A percentile compares a stretch with the other conserved stretches of the same genome.
Conservation (phyloP, 805 yeast species). For the Ogataea degrootiae region DNA sequence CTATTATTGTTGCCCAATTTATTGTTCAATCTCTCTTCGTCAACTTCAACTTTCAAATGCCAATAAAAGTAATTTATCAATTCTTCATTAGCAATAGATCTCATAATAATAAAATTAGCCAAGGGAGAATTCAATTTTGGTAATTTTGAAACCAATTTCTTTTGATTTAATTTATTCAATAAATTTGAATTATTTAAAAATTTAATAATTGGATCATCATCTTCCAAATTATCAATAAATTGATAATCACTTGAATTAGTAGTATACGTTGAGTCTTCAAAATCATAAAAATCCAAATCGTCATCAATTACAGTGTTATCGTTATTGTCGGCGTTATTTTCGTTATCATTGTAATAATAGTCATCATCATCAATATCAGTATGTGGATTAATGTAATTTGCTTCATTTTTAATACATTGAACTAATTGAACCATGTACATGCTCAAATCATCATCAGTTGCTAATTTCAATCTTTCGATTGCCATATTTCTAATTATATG, state of each 20-base stretch:
- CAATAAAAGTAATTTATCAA: conserved; percentile 86
- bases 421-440: conserved; percentile 84
- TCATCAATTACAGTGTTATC: conserved; percentile 4
- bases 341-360: conserved; percentile 2
- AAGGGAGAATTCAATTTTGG: conserved; percentile 47
- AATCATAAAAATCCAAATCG: conserved; percentile 16
- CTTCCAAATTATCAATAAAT: conserved; percentile 23
- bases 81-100: conserved; percentile 59
- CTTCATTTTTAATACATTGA: conserved; percentile 84
- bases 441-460: conserved; percentile 75
- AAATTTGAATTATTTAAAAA: conserved; percentile 23
- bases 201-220: conserved; percentile 22
- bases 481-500: conserved; percentile 80
- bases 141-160: conserved; percentile 10
- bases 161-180: conserved; percentile 7
- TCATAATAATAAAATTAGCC: conserved; percentile 68
- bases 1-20: conserved; percentile 9
- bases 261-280: conserved; percentile 23
- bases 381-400: conserved; percentile 20
- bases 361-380: conserved; percentile 20
- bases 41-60: conserved; percentile 85
- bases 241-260: conserved; percentile 31
- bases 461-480: conserved; percentile 72
- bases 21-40: conserved; percentile 43
- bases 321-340: neutral